A percentile compares a stretch with the other conserved stretches of the same genome.
Evolutionary conservation across 2,329 filamentous ascomycete genomes (phyloP).

Genomic region (Diaporthe citrichinensis): DNA sequence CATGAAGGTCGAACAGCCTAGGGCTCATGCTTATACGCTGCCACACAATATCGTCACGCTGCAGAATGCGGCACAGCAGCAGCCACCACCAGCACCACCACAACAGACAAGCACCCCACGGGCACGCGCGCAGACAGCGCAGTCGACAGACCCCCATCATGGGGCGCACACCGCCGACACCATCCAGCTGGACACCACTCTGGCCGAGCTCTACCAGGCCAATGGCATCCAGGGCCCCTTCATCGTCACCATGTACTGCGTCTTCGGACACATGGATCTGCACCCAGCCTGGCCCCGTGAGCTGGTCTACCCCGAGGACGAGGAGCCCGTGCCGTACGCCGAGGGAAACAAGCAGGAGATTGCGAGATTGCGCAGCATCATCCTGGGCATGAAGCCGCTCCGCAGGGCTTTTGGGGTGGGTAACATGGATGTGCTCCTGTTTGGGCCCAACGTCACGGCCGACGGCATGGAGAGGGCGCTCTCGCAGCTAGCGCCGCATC

Average conservation of each 20-base stretch:
- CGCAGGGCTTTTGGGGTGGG: conserved; percentile 45
- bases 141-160: neutral
- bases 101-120: neutral
- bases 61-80: conserved; percentile 31
- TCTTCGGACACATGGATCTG: conserved; percentile 45
- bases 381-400: conserved; percentile 46
- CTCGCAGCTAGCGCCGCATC: conserved; percentile 43
- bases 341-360: conserved; percentile 41
- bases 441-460: conserved; percentile 43
- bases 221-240: conserved; percentile 45
- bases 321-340: conserved; percentile 45
- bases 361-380: conserved; percentile 42
- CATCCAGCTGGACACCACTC: conserved; percentile 44
- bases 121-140: neutral
- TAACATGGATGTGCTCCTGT: conserved; percentile 45
- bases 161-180: neutral
- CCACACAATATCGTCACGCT: conserved; percentile 12
- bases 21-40: neutral
- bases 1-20: conserved; percentile 16
- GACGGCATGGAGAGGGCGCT: conserved; percentile 42
- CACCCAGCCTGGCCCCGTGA: conserved; percentile 45
- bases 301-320: conserved; percentile 45
- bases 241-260: conserved; percentile 46
- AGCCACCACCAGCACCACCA: neutral
- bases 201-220: conserved; percentile 44